Percentiles rank a stretch among this genome's conserved stretches.
Evolutionary conservation across 192 early-diverging fungal species (phyloP).

Genomic region (Coemansia sp.): DNA sequence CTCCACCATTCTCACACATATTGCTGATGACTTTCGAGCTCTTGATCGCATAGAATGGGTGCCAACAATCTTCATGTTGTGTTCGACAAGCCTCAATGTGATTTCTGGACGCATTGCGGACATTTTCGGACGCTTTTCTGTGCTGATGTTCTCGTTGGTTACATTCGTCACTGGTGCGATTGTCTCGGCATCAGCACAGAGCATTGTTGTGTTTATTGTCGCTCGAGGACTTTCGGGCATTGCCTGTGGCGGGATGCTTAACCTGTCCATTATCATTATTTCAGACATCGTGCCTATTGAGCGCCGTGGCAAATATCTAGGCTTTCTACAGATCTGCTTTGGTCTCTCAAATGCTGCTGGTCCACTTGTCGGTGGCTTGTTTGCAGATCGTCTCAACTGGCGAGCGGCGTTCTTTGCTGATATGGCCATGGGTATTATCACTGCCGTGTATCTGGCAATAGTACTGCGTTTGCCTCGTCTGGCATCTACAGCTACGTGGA

Average conservation of each 20-base stretch:
- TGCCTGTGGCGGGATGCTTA: slow-evolving; percentile 66
- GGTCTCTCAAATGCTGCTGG: slow-evolving; percentile 59
- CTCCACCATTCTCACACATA: slow-evolving; percentile 73
- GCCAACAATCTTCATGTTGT: slow-evolving; percentile 74
- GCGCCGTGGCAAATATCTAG: slow-evolving; percentile 74
- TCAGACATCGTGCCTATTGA: slow-evolving; percentile 70
- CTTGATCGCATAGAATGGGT: slow-evolving; percentile 81
- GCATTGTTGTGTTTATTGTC: slow-evolving; percentile 61
- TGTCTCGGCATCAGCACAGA: slow-evolving; percentile 38
- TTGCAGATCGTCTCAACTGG: slow-evolving; percentile 57
- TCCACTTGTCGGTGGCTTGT: slow-evolving; percentile 60
- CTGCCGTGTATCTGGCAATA: slow-evolving; percentile 53
- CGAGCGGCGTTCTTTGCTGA: slow-evolving; percentile 80
- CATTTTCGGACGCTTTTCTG: slow-evolving; percentile 60
- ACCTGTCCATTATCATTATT: slow-evolving; percentile 71
- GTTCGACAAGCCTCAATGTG: slow-evolving; percentile 68
- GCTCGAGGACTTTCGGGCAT: slow-evolving; percentile 72
- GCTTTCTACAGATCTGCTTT: slow-evolving; percentile 56
- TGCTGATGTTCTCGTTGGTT: slow-evolving; percentile 42
- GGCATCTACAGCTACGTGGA: slow-evolving; percentile 15
- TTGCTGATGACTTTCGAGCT: slow-evolving; percentile 73
- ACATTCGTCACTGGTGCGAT: slow-evolving; percentile 50
- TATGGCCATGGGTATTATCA: slow-evolving; percentile 66
- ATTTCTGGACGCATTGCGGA: slow-evolving; percentile 86
- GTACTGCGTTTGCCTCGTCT: slow-evolving; percentile 58